Percentiles rank a stretch among this genome's conserved stretches.
These are phyloP conservation scores for Ampelocalamus luodianensis DNA, from an alignment of 176 grass and related monocot genomes.

Conservation along the genomic window DNA sequence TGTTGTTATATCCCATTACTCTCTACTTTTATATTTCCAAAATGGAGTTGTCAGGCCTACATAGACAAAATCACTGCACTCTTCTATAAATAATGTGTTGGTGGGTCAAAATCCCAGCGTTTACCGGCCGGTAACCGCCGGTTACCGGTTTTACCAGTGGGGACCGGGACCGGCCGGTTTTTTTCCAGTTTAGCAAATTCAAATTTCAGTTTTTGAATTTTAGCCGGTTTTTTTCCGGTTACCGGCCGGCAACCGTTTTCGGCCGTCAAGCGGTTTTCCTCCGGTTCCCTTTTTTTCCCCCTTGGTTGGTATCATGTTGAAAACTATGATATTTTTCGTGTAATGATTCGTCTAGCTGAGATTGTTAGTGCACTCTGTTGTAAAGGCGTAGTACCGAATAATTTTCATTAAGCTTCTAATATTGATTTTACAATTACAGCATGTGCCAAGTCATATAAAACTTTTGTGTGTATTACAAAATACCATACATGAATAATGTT, in stretches of 20 bases:
- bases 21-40: not conserved
- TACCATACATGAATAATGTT: slow-evolving; percentile 3
- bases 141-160: too few species aligned
- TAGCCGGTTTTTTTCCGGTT: too few species aligned
- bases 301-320: not conserved
- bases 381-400: slow-evolving; percentile 6
- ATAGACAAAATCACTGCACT: not conserved
- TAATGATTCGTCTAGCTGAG: not conserved
- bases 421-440: not conserved
- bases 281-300: too few species aligned
- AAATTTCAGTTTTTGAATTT: too few species aligned
- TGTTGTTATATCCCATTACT: not conserved
- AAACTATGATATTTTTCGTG: not conserved
- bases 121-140: too few species aligned
- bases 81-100: not conserved
- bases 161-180: too few species aligned
- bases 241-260: too few species aligned
- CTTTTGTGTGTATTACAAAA: not conserved
- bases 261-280: too few species aligned
- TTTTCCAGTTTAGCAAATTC: too few species aligned
- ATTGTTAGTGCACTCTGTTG: not conserved
- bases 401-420: not conserved
- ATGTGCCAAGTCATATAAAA: not conserved
- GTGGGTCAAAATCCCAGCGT: too few species aligned
- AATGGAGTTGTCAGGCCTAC: not conserved